A percentile compares a stretch with the other conserved stretches of the same genome.
phyloP scores from a whole-genome alignment of 1,139 yeast genomes.

The Casaregolazyma suthepensis region DNA sequence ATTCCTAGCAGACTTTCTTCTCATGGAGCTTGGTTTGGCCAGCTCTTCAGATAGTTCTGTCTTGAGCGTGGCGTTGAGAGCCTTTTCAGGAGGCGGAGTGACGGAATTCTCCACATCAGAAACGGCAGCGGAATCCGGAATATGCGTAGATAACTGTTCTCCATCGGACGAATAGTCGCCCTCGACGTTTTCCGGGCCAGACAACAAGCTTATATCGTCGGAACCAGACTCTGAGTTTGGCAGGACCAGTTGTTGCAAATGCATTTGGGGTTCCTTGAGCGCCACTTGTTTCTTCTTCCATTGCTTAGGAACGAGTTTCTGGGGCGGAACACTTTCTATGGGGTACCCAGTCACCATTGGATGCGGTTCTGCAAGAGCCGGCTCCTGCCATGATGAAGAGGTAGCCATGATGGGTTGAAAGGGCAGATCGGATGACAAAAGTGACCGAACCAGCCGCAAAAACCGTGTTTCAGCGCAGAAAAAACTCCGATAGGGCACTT shows the following conservation, averaged over 20 bases:
- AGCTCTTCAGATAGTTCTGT: constrained; percentile 35
- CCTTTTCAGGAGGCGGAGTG: constrained; percentile 16
- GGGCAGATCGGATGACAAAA: neutral
- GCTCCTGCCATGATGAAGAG: constrained; percentile 43
- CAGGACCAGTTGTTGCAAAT: neutral
- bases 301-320: constrained; percentile 41
- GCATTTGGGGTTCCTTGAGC: neutral
- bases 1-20: constrained; percentile 15
- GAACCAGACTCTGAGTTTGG: constrained; percentile 4
- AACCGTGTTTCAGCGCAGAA: neutral
- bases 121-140: constrained; percentile 2
- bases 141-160: neutral
- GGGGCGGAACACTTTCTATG: constrained; percentile 54
- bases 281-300: constrained; percentile 12
- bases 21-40: constrained; percentile 16
- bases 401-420: neutral
- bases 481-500: neutral
- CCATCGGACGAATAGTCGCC: constrained; percentile 3
- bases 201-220: constrained; percentile 2
- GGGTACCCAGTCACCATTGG: constrained; percentile 63
- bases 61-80: constrained; percentile 31
- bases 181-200: constrained; percentile 5
- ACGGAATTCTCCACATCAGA: constrained; percentile 8
- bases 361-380: constrained; percentile 46
- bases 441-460: neutral